Evolutionary conservation across 345 rosid species (phyloP), one percentile per base, ranked within the genome.

Genomic region (Schrenkiella parvula): DNA sequence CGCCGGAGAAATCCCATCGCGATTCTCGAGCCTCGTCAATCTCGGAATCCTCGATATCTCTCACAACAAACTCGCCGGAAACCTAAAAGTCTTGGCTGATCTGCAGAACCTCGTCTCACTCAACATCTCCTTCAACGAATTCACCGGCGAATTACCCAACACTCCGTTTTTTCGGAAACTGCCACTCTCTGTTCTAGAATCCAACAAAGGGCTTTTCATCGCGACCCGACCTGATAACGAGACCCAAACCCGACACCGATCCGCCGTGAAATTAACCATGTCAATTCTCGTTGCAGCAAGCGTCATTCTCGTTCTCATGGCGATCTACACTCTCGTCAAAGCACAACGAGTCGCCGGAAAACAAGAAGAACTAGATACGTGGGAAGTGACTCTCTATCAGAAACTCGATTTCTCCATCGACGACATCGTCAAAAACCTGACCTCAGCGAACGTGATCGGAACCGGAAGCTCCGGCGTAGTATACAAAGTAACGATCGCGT

Each of bases 401-500:
- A 93, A 93, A 75, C 88, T 91, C 1, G 95, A 89, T 4, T 86
- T 91, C 78, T 87, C 97, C 0, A 77, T 91, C 14, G 93, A 86
- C 51, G 95, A 89, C 68, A 76, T 89, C 35, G 79, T 91, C 12
- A 73, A 64, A 35, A 81, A 87, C 51, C 78, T 93, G 25, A 88
- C 88, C 15, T 88, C 97, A 4, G 78, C 93, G 0, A 93, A 91
- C 71, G 97, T 93, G 48, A 91, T 93, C 28, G 98, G 98, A 57
- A 93, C 96, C 0, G 98, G 98, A 42, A 89, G 98, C 85, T 93
- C 98, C 1, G 98, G 98, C 34, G 97, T 93, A 1, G 98, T 93
- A 0, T 89, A 91, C 78, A 78, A 85, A 77, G 93, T 91, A 38
- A 84, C 82, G 21, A 74, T 87, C 18, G 86, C 91, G 5, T 84